Conservation (phyloP, 2,329 filamentous ascomycete species). For the Dactylellina leptospora region DNA sequence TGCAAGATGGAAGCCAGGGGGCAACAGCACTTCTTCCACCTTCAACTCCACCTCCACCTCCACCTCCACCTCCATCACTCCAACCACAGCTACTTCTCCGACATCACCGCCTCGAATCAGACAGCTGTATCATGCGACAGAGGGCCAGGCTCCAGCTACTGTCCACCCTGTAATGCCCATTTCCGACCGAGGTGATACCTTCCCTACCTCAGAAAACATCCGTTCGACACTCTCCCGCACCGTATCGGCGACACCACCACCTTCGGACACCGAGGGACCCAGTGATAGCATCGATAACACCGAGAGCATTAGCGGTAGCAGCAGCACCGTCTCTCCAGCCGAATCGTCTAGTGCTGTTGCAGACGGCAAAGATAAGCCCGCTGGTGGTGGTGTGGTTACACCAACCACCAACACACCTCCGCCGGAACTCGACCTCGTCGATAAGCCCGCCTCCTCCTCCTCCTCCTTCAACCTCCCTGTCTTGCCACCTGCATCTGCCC, state of each 20-base stretch:
- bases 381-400: conserved; percentile 51
- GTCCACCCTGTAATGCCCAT: conserved; percentile 30
- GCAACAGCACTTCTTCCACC: conserved; percentile 17
- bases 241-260: conserved; percentile 30
- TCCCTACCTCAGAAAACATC: conserved; percentile 1
- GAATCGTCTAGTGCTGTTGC: neutral
- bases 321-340: neutral
- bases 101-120: conserved; percentile 18
- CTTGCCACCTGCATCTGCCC: conserved; percentile 42
- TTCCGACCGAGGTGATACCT: conserved; percentile 47
- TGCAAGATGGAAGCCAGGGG: conserved; percentile 50
- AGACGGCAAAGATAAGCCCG: conserved; percentile 29
- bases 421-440: conserved; percentile 5
- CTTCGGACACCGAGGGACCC: conserved; percentile 33
- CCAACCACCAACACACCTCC: conserved; percentile 36
- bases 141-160: neutral
- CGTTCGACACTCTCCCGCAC: conserved; percentile 11
- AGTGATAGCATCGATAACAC: neutral
- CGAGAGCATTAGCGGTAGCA: no score
- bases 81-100: neutral
- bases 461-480: conserved; percentile 40
- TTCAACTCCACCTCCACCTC: conserved; percentile 6
- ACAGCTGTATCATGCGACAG: conserved; percentile 40
- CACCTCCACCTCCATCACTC: conserved; percentile 3
- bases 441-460: no score